phyloP scores from a whole-genome alignment of 83 land plant species.

The Picea abies region DNA sequence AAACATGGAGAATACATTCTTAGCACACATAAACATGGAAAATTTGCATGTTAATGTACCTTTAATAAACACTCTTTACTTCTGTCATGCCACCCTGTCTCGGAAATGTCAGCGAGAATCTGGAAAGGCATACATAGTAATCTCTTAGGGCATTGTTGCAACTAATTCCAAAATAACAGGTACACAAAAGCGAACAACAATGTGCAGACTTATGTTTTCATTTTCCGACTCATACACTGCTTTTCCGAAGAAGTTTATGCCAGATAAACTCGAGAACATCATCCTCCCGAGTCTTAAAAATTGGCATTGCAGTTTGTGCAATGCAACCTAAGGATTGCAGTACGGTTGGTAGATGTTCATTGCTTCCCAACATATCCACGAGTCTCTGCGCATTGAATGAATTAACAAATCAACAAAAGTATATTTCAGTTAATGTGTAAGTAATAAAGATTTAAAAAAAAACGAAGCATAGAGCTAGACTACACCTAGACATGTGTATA shows the following conservation, averaged over 20 bases:
- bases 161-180: not conserved
- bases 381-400: slow-evolving; percentile 14
- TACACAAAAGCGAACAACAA: not conserved
- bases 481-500: not conserved
- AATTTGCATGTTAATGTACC: slow-evolving; percentile 25
- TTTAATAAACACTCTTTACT: slow-evolving; percentile 58
- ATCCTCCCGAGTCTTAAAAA: slow-evolving; percentile 35
- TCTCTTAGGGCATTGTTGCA: not conserved
- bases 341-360: slow-evolving; percentile 20
- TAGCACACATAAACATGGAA: not conserved
- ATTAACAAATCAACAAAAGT: slow-evolving; percentile 3
- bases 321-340: slow-evolving; percentile 34
- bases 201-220: not conserved
- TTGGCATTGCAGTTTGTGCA: slow-evolving; percentile 29
- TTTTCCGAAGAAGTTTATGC: slow-evolving; percentile 17
- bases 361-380: slow-evolving; percentile 13
- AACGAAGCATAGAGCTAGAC: not conserved
- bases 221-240: slow-evolving; percentile 18
- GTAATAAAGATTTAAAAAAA: not conserved
- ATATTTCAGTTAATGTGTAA: not conserved
- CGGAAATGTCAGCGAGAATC: slow-evolving; percentile 25
- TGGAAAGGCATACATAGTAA: slow-evolving; percentile 17
- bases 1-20: not conserved
- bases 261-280: slow-evolving; percentile 25
- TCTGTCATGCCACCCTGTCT: slow-evolving; percentile 43